These are phyloP conservation scores for Fraxinus velutina DNA, from an alignment of 305 asterid species.

Conservation along the genomic window DNA sequence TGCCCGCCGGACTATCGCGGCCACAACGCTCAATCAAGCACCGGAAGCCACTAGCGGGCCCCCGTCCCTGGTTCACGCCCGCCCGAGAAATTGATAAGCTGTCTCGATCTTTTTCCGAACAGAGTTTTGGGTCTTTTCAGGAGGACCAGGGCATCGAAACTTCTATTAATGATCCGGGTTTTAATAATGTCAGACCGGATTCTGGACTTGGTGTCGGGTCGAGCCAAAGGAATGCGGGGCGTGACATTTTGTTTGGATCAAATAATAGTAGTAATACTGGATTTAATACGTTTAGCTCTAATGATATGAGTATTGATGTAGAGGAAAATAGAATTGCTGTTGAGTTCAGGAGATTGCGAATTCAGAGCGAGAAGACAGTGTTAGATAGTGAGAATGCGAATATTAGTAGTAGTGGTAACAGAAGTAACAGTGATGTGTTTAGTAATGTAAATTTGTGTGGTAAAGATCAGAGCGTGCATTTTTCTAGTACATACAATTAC, in stretches of 20 bases:
- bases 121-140: slow-evolving; percentile 15
- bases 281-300: slow-evolving; percentile 16
- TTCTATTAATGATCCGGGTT: slow-evolving; percentile 32
- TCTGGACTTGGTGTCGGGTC: slow-evolving; percentile 20
- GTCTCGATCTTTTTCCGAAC: slow-evolving; percentile 27
- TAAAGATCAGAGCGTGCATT: slow-evolving; percentile 20
- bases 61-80: slow-evolving; percentile 28
- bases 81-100: slow-evolving; percentile 6
- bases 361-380: slow-evolving; percentile 35
- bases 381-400: slow-evolving; percentile 24
- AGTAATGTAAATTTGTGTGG: slow-evolving; percentile 27
- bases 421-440: slow-evolving; percentile 3
- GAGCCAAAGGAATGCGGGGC: slow-evolving; percentile 34
- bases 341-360: slow-evolving; percentile 46
- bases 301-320: slow-evolving; percentile 26
- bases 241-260: slow-evolving; percentile 40
- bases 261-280: slow-evolving; percentile 19
- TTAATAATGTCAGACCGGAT: slow-evolving; percentile 13
- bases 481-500: not conserved
- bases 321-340: slow-evolving; percentile 42
- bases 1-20: slow-evolving; percentile 46
- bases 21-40: slow-evolving; percentile 55
- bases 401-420: slow-evolving; percentile 15
- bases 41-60: slow-evolving; percentile 49
- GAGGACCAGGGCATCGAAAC: slow-evolving; percentile 28